Evolutionary conservation across 441 rosid species (phyloP).

Genomic region (Adansonia grandidieri): DNA sequence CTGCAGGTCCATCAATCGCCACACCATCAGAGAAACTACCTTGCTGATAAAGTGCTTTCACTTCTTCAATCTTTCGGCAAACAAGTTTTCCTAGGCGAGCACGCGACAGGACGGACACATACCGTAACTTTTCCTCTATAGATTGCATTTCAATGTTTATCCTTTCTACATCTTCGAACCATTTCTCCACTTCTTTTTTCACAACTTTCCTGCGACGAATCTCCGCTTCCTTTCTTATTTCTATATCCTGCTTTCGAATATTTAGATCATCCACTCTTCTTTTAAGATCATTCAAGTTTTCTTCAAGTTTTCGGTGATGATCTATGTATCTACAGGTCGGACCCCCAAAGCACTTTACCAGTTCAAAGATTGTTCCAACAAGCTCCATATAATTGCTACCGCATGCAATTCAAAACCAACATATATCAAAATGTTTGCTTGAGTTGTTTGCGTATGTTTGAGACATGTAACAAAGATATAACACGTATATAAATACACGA

Average conservation of each 20-base stretch:
- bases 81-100: neutral
- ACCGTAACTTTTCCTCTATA: neutral
- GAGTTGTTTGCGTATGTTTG: neutral
- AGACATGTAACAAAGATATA: neutral
- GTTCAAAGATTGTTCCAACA: neutral
- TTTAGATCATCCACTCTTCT: neutral
- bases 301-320: neutral
- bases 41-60: neutral
- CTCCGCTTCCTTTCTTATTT: neutral
- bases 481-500: no score
- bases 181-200: neutral
- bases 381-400: neutral
- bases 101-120: neutral
- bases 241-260: neutral
- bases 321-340: neutral
- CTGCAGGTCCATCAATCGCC: neutral
- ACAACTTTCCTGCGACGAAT: neutral
- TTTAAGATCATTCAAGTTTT: neutral
- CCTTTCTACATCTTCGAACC: neutral
- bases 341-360: neutral
- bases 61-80: neutral
- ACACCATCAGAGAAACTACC: neutral
- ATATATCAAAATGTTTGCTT: neutral
- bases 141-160: neutral
- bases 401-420: neutral